Base-by-base conservation (phyloP, 2,329 filamentous ascomycete genomes). In the Endothia cerciana region DNA sequence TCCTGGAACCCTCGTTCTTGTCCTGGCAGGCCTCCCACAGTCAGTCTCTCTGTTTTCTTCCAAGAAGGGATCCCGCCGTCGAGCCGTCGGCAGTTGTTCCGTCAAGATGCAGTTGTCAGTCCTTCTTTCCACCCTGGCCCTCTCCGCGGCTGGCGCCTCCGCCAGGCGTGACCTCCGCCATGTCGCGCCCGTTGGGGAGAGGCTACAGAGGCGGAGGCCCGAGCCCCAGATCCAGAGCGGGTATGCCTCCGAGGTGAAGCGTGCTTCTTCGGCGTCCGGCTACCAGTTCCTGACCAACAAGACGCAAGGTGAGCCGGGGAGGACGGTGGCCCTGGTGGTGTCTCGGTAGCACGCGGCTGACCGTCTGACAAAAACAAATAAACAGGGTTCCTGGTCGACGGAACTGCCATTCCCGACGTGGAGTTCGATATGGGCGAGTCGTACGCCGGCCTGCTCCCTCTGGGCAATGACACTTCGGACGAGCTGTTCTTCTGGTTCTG, bases 401-500 rank as follows among this genome's bases (percentile, higher is more conserved):
- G 89, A 15, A 81, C 79, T 2, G 79, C 76, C 0, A 82, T 92
- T 51, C 90, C 90, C 0, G 87, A 90, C 15, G 86, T 92, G 0
- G 72, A 82, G 15, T 92, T 90, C 66, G 88, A 92, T 66, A 79
- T 91, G 47, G 83, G 84, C 62, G 86, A 89, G 75, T 87, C 84
- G 0, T 89, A 88, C 70, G 85, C 87, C 28, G 87, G 87, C 19
- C 73, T 86, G 45, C 73, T 89, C 30, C 86, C 87, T 2, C 86
- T 89, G 51, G 61, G 51, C 56, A 82, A 81, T 2, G 75, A 79
- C 40, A 74, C 78, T 17, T 73, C 77, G 0, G 74, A 83, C 33
- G 57, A 68, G 36, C 73, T 89, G 0, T 89, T 82, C 74, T 89
- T 89, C 70, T 89, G 85, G 85, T 89, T 88, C 77, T 89, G 87